These are phyloP conservation scores for Eucalyptus coolabah DNA, from an alignment of 345 rosid species.

Conservation along the genomic window DNA sequence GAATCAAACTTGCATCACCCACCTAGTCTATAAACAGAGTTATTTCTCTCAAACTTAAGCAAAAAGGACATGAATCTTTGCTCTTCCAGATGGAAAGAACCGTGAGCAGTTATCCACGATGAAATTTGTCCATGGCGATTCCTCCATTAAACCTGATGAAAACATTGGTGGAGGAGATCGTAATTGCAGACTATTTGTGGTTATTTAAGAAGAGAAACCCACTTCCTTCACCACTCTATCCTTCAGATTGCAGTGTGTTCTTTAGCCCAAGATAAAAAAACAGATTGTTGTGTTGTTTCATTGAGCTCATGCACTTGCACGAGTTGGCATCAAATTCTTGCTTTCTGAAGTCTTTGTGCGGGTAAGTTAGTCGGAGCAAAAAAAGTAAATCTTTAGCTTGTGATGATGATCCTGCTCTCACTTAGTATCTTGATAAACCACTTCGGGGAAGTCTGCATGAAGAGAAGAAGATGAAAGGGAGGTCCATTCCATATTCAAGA, in stretches of 20 bases:
- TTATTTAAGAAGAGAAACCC: neutral
- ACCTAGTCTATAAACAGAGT: neutral
- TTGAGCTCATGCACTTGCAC: neutral
- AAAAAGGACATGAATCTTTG: neutral
- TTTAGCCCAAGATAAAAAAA: neutral
- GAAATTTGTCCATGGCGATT: neutral
- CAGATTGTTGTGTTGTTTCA: neutral
- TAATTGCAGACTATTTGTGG: neutral
- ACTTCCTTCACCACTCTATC: neutral
- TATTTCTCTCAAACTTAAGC: neutral
- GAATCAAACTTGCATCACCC: neutral
- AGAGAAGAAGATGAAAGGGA: neutral
- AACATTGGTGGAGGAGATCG: neutral
- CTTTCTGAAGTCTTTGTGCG: neutral
- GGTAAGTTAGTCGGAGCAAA: neutral
- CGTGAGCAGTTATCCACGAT: neutral
- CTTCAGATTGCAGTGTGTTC: neutral
- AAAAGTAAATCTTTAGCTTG: neutral
- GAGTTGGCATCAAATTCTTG: neutral
- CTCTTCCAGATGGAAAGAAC: neutral
- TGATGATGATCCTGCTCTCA: neutral
- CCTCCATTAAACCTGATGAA: neutral
- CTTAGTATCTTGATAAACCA: neutral
- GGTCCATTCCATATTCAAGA: neutral
- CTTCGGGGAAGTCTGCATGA: neutral